Conservation (phyloP, 257 asterid genomes). For the Osmanthus fragrans region DNA sequence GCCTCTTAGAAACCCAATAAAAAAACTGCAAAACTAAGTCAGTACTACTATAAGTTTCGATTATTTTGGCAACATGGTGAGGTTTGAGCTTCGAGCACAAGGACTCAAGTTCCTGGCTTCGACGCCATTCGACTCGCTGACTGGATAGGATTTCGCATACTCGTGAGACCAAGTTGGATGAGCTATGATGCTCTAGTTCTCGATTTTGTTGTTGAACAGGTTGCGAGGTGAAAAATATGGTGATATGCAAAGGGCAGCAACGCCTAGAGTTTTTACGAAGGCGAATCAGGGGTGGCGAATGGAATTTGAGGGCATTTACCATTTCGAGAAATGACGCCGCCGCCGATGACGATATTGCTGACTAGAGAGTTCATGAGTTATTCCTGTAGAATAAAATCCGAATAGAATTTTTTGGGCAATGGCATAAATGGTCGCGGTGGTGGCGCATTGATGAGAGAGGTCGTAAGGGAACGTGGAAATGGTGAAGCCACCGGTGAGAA, state of each 20-base stretch:
- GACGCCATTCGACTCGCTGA: slow-evolving; percentile 53
- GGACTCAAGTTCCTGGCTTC: slow-evolving; percentile 55
- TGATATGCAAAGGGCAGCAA: slow-evolving; percentile 22
- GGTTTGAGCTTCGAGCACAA: slow-evolving; percentile 58
- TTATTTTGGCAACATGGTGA: slow-evolving; percentile 52
- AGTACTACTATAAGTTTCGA: slow-evolving; percentile 42
- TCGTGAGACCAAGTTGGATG: slow-evolving; percentile 36
- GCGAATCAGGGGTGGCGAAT: slow-evolving; percentile 25
- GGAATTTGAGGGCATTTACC: slow-evolving; percentile 60
- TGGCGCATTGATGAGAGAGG: slow-evolving; percentile 32
- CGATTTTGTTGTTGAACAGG: slow-evolving; percentile 23
- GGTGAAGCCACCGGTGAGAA: slow-evolving; percentile 31
- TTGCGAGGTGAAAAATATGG: slow-evolving; percentile 40
- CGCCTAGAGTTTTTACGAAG: slow-evolving; percentile 13
- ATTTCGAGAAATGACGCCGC: slow-evolving; percentile 45
- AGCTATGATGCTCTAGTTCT: slow-evolving; percentile 1
- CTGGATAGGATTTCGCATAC: slow-evolving; percentile 58
- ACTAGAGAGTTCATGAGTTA: slow-evolving; percentile 37
- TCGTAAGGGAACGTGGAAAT: slow-evolving; percentile 33
- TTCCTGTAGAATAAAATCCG: slow-evolving; percentile 15
- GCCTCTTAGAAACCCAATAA: slow-evolving; percentile 78
- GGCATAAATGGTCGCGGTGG: slow-evolving; percentile 32
- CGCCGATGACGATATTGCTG: slow-evolving; percentile 30
- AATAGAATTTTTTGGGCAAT: neutral
- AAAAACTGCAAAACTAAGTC: slow-evolving; percentile 64